A percentile compares a stretch with the other conserved stretches of the same genome.
phyloP scores from a whole-genome alignment of 495 filamentous ascomycete genomes.

The Aspergillus heteromorphus region DNA sequence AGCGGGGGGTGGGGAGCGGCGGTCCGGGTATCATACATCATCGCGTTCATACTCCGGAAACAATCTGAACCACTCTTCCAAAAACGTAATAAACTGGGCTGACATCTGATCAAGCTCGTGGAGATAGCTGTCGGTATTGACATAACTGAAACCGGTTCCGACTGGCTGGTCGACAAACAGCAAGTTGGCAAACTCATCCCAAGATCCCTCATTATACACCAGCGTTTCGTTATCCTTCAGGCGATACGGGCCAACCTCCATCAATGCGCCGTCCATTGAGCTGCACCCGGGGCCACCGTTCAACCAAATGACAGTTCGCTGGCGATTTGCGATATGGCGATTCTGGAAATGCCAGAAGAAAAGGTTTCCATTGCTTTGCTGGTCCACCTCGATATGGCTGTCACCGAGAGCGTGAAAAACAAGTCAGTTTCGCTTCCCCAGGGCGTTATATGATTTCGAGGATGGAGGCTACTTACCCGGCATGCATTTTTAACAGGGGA shows the following conservation, averaged over 20 bases:
- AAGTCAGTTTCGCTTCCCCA: constrained; percentile 22
- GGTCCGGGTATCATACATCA: constrained; percentile 70
- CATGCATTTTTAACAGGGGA: constrained; percentile 90
- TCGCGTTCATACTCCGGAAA: constrained; percentile 92
- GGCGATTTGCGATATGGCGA: constrained; percentile 84
- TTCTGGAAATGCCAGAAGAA: constrained; percentile 99
- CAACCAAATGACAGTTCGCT: constrained; percentile 92
- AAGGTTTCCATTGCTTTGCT: constrained; percentile 79
- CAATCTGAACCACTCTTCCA: constrained; percentile 82
- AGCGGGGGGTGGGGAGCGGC: neutral
- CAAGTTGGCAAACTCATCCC: constrained; percentile 96
- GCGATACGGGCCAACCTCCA: constrained; percentile 95
- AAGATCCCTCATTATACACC: constrained; percentile 80
- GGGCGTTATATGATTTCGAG: neutral
- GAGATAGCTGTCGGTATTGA: constrained; percentile 77
- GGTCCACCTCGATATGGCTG: constrained; percentile 87
- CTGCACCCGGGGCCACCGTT: constrained; percentile 97
- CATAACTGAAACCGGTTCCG: constrained; percentile 94
- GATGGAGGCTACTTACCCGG: constrained; percentile 61
- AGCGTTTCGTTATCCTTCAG: constrained; percentile 71
- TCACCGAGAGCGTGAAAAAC: neutral
- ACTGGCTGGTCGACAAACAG: constrained; percentile 97
- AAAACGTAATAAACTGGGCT: constrained; percentile 75
- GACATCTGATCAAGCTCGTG: constrained; percentile 87
- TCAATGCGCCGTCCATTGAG: constrained; percentile 93